Percentiles rank a stretch among this genome's conserved stretches.
These are phyloP conservation scores for Neurospora intermedia DNA, from an alignment of 495 filamentous ascomycete genomes.

Conservation along the genomic window DNA sequence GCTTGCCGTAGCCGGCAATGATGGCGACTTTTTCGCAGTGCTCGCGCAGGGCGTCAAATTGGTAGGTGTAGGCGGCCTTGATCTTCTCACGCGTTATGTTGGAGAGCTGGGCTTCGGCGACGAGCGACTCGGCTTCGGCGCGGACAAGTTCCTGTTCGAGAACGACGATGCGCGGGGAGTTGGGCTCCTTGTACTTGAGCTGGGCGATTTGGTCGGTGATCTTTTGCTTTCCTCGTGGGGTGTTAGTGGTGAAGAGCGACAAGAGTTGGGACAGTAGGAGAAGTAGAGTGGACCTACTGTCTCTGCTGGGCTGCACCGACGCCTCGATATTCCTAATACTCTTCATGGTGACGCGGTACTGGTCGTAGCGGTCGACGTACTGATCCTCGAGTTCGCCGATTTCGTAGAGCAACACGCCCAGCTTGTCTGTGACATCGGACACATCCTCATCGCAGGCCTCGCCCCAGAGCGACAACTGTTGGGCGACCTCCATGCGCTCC, in stretches of 20 bases:
- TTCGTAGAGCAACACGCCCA: constrained; percentile 95
- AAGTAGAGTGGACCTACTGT: constrained; percentile 51
- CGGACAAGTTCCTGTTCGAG: constrained; percentile 98
- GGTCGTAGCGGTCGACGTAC: constrained; percentile 96
- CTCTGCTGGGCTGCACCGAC: constrained; percentile 93
- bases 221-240: constrained; percentile 80
- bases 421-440: constrained; percentile 97
- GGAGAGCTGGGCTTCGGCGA: constrained; percentile 93
- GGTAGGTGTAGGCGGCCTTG: constrained; percentile 95
- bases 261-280: neutral
- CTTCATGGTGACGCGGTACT: constrained; percentile 98
- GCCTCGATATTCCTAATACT: constrained; percentile 98
- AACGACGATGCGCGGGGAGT: constrained; percentile 92
- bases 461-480: constrained; percentile 98
- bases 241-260: constrained; percentile 1
- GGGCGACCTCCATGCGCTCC: constrained; percentile 96
- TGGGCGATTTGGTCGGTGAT: constrained; percentile 98
- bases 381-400: constrained; percentile 97
- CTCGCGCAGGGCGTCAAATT: constrained; percentile 94
- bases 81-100: constrained; percentile 99
- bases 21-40: constrained; percentile 98
- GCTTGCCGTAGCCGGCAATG: constrained; percentile 95
- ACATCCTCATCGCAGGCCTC: constrained; percentile 95
- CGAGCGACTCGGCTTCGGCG: constrained; percentile 94
- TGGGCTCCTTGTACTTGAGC: constrained; percentile 98